phyloP scores from a whole-genome alignment of 768 basidiomycete genomes.

The Fibroporia radiculosa region DNA sequence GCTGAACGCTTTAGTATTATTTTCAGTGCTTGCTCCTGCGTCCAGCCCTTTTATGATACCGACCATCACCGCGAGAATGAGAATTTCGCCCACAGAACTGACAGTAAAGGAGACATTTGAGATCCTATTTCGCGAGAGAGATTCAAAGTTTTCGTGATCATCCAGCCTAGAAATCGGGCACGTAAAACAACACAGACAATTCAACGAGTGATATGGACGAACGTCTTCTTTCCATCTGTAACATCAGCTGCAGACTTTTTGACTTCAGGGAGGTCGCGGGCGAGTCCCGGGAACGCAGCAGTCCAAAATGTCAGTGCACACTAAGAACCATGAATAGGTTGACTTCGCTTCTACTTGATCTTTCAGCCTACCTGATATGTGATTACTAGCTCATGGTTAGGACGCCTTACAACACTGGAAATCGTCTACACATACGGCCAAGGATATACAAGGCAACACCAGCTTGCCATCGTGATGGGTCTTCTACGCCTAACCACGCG shows the following conservation, averaged over 20 bases:
- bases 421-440: conserved; percentile 37
- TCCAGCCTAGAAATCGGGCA: conserved; percentile 24
- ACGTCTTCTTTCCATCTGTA: conserved; percentile 41
- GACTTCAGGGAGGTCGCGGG: conserved; percentile 64
- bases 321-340: conserved; percentile 23
- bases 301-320: conserved; percentile 76
- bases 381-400: conserved; percentile 39
- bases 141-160: conserved; percentile 50
- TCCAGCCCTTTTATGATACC: conserved; percentile 65
- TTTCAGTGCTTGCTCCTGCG: conserved; percentile 52
- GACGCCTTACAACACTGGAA: too few species aligned
- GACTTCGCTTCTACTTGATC: neutral
- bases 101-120: conserved; percentile 72
- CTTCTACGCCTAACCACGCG: conserved; percentile 69
- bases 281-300: conserved; percentile 73
- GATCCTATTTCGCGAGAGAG: conserved; percentile 61
- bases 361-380: conserved; percentile 49
- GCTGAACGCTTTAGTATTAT: conserved; percentile 71
- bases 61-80: conserved; percentile 66
- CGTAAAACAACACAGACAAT: neutral
- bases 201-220: conserved; percentile 5
- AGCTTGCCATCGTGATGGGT: conserved; percentile 54
- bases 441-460: conserved; percentile 57
- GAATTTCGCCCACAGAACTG: conserved; percentile 60
- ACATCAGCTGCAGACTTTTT: conserved; percentile 38